Percentiles rank a stretch among this genome's conserved stretches.
These are phyloP conservation scores for Neoboletus brunneissimus DNA, from an alignment of 768 basidiomycete species.

Conservation along the genomic window DNA sequence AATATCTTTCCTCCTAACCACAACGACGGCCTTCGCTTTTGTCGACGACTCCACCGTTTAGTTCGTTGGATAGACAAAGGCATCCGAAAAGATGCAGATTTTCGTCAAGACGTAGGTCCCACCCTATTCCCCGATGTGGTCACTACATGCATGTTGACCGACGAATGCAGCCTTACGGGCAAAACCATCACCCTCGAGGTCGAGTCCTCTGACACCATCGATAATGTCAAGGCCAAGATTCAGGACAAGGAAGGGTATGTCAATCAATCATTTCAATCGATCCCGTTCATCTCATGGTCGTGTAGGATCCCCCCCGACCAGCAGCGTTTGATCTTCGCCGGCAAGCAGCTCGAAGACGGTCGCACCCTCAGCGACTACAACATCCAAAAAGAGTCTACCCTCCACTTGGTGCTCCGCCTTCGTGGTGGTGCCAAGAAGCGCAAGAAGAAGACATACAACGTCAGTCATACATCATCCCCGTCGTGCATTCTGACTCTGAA, in stretches of 20 bases:
- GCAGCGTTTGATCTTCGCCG: slow-evolving; percentile 98
- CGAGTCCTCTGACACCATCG: slow-evolving; percentile 95
- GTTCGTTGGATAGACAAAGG: slow-evolving; percentile 86
- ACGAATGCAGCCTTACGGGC: slow-evolving; percentile 78
- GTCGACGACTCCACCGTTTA: slow-evolving; percentile 93
- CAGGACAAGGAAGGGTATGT: slow-evolving; percentile 94
- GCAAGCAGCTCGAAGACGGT: slow-evolving; percentile 99
- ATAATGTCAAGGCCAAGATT: slow-evolving; percentile 97
- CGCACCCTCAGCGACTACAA: slow-evolving; percentile 94
- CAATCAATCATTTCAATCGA: not conserved
- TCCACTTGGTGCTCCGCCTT: slow-evolving; percentile 95
- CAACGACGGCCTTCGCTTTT: slow-evolving; percentile 51
- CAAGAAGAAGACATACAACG: slow-evolving; percentile 99
- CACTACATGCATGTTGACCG: not conserved
- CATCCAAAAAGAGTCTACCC: slow-evolving; percentile 99
- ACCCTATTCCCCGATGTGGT: not conserved
- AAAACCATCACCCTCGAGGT: slow-evolving; percentile 99
- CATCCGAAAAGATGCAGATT: slow-evolving; percentile 87
- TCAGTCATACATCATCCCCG: slow-evolving; percentile 37
- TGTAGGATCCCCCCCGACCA: slow-evolving; percentile 86
- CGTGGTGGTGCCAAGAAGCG: slow-evolving; percentile 99
- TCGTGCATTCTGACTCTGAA: slow-evolving; percentile 1
- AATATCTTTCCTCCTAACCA: slow-evolving; percentile 22
- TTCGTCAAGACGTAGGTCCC: slow-evolving; percentile 90
- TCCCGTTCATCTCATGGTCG: slow-evolving; percentile 1